Percentiles rank a stretch among this genome's conserved stretches.
Evolutionary conservation across 805 yeast genomes (phyloP).

Genomic region (Saccharomycopsis amapae): DNA sequence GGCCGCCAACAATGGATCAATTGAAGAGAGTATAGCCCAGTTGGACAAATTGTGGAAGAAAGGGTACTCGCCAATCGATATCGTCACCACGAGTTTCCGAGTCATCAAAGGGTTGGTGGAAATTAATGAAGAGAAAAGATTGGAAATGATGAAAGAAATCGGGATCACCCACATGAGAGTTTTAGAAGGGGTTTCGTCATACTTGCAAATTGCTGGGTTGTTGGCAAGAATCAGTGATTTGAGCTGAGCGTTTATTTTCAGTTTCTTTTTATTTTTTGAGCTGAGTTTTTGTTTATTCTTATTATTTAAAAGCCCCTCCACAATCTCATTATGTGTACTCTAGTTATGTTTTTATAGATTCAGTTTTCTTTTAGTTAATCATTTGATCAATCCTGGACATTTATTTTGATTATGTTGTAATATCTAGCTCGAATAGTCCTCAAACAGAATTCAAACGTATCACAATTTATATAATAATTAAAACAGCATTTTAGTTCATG

Average conservation of each 20-base stretch:
- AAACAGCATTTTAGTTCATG: no score
- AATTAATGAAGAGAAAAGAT: conserved; percentile 57
- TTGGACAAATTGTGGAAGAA: conserved; percentile 73
- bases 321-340: neutral
- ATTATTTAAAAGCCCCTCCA: no score
- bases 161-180: conserved; percentile 91
- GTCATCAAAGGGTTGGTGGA: conserved; percentile 74
- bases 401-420: no score
- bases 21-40: conserved; percentile 60
- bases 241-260: neutral
- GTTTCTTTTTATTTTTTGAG: neutral
- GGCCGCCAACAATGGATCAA: conserved; percentile 35
- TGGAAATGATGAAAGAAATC: conserved; percentile 76
- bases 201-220: conserved; percentile 79
- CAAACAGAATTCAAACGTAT: no score
- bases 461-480: no score
- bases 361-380: neutral
- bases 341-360: neutral
- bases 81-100: conserved; percentile 82
- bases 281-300: no score
- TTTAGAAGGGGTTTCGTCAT: conserved; percentile 86
- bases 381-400: neutral
- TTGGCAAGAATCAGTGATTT: conserved; percentile 44
- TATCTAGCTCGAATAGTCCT: no score
- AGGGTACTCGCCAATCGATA: conserved; percentile 91